Conservation (phyloP, 768 basidiomycete genomes). For the Asterophora parasitica region DNA sequence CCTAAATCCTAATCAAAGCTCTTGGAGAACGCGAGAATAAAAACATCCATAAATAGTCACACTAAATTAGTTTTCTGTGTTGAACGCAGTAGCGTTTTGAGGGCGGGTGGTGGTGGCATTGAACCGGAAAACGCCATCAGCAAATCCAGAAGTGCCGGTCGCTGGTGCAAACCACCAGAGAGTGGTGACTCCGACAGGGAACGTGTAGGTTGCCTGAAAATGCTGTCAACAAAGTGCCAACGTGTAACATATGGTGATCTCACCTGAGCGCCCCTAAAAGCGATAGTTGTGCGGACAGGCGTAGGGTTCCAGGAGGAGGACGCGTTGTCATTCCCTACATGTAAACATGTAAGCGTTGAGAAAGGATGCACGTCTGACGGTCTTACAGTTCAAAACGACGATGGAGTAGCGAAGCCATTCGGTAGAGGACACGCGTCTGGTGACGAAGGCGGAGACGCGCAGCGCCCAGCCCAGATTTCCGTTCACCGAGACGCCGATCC, state of each 20-base stretch:
- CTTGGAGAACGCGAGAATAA: not conserved
- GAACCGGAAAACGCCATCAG: conserved; percentile 7
- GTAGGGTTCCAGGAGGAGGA: conserved; percentile 51
- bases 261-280: conserved; percentile 59
- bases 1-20: too few relatives aligned
- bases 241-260: conserved; percentile 11
- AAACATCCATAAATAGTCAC: not conserved
- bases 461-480: conserved; percentile 56
- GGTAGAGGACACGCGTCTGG: conserved; percentile 42
- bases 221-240: not conserved
- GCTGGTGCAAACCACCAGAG: conserved; percentile 43
- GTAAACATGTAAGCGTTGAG: not conserved
- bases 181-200: conserved; percentile 70
- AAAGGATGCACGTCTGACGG: not conserved
- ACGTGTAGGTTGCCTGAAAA: conserved; percentile 59
- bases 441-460: conserved; percentile 62
- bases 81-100: not conserved
- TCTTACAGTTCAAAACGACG: conserved; percentile 68
- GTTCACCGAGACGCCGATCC: conserved; percentile 59
- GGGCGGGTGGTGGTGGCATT: conserved; percentile 6
- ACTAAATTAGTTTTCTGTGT: not conserved
- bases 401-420: conserved; percentile 66
- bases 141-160: conserved; percentile 1
- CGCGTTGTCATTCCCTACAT: conserved; percentile 41
- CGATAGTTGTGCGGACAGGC: conserved; percentile 53